Base-by-base conservation (phyloP, 106 monocot species). In the Dioscorea zingiberensis region DNA sequence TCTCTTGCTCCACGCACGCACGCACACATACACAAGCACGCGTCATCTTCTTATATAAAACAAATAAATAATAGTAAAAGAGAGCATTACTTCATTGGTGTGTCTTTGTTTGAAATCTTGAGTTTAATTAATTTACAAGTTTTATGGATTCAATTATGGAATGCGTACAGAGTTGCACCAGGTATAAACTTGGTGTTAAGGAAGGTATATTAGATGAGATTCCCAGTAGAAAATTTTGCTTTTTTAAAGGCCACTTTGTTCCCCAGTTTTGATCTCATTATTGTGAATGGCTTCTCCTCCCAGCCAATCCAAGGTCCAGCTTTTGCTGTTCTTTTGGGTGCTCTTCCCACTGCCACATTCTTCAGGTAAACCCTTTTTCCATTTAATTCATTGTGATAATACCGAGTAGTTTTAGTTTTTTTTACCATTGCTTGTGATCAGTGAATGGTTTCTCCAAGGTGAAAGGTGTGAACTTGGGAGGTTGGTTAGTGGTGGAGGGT, bases 391-490 rank as follows among this genome's bases (percentile, higher is more conserved):
- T 16, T 64, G 38, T 21, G 17, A 4, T 22, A 7, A 7, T 38
- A 4, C 15, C 0, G 51, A 16, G 15, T 51, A 13, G 51, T 51
- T 51, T 51, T 47, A 47, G 51, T 13, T 51, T 59, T 49, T 53
- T 77, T 70, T 47, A 19, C 59, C 32, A 3, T 82, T 45, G 58
- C 21, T 25, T 49, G 22, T 60, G 51, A 13, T 38, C 61, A 87
- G 86, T 75, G 47, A 27, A 71, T 59, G 91, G 83, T 15, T 82
- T 91, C 48, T 24, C 53, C 2, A 91, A 91, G 68, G 87, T 91
- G 15, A 87, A 74, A 64, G 84, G 87, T 28, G 91, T 92, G 51
- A 92, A 92, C 74, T 77, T 92, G 73, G 87, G 92, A 16, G 87
- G 87, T 45, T 92, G 92, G 87, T 60, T 92, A 54, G 92, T 87